A percentile compares a stretch with the other conserved stretches of the same genome.
Evolutionary conservation across 164 flowering plant genomes (phyloP).

Genomic region (Chimonanthus salicifolius): DNA sequence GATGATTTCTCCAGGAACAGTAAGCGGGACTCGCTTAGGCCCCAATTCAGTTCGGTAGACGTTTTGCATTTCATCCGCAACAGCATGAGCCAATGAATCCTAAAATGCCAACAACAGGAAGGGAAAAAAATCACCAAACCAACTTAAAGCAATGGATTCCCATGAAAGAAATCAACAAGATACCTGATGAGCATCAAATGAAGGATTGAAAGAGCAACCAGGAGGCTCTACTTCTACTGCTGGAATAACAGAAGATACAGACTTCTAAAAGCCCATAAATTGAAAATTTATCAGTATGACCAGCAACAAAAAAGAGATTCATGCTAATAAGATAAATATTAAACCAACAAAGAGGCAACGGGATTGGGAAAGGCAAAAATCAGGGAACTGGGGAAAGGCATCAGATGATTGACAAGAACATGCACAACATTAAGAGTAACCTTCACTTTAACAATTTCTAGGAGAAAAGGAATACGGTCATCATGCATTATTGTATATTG

Average conservation of each 20-base stretch:
- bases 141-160: background rate
- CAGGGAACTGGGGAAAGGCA: no score
- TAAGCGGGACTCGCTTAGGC: conserved; percentile 82
- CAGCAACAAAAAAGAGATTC: background rate
- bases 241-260: conserved; percentile 59
- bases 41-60: conserved; percentile 67
- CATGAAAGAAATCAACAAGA: background rate
- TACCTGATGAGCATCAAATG: conserved; percentile 85
- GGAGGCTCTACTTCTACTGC: conserved; percentile 93
- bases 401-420: no score
- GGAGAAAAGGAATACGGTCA: no score
- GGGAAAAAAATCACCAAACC: background rate
- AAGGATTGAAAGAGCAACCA: conserved; percentile 92
- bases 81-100: conserved; percentile 91
- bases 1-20: conserved; percentile 53
- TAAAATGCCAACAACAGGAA: conserved; percentile 16
- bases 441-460: no score
- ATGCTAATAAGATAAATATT: background rate
- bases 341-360: background rate
- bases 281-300: background rate
- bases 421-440: no score
- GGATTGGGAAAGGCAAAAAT: background rate
- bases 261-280: conserved; percentile 27
- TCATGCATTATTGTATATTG: no score
- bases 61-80: conserved; percentile 96